Conservation (phyloP, 2,329 filamentous ascomycete species). For the Fusarium floridanum region DNA sequence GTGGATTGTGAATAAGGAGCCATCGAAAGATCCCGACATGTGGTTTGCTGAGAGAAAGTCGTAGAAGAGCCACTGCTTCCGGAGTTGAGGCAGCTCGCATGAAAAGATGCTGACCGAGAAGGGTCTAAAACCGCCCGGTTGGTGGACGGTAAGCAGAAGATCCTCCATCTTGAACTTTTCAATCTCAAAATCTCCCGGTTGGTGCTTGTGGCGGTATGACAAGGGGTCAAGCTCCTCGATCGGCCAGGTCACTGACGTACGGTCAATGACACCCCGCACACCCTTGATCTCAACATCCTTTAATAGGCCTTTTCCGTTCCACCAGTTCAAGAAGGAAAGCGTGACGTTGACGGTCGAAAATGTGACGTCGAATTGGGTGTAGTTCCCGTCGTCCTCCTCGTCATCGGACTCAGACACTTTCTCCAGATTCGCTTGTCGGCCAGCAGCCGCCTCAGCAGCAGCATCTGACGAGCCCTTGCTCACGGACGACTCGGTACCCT, state of each 20-base stretch:
- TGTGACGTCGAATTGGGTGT: slow-evolving; percentile 96
- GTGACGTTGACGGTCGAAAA: slow-evolving; percentile 97
- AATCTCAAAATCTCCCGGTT: slow-evolving; percentile 95
- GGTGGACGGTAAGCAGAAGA: slow-evolving; percentile 89
- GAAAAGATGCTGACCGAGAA: slow-evolving; percentile 97
- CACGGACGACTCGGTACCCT: slow-evolving; percentile 79
- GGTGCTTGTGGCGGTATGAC: slow-evolving; percentile 87
- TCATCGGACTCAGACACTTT: slow-evolving; percentile 45
- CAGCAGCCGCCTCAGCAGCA: slow-evolving; percentile 86
- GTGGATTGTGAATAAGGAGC: slow-evolving; percentile 97
- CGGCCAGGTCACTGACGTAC: slow-evolving; percentile 82
- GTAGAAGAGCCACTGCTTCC: slow-evolving; percentile 98
- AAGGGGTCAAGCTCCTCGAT: slow-evolving; percentile 79
- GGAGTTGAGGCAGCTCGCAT: slow-evolving; percentile 90
- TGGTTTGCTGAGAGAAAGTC: slow-evolving; percentile 96
- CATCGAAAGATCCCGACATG: slow-evolving; percentile 95
- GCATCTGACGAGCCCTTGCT: slow-evolving; percentile 93
- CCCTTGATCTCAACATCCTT: slow-evolving; percentile 95
- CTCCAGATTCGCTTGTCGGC: slow-evolving; percentile 62
- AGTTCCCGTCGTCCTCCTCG: slow-evolving; percentile 86
- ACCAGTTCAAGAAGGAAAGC: slow-evolving; percentile 98
- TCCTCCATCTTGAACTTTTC: slow-evolving; percentile 98
- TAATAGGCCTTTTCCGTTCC: slow-evolving; percentile 93
- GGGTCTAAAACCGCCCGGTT: slow-evolving; percentile 90
- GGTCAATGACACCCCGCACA: slow-evolving; percentile 90